Evolutionary conservation across 208 protist species (phyloP).

Genomic region (Strigomonas culicis): DNA sequence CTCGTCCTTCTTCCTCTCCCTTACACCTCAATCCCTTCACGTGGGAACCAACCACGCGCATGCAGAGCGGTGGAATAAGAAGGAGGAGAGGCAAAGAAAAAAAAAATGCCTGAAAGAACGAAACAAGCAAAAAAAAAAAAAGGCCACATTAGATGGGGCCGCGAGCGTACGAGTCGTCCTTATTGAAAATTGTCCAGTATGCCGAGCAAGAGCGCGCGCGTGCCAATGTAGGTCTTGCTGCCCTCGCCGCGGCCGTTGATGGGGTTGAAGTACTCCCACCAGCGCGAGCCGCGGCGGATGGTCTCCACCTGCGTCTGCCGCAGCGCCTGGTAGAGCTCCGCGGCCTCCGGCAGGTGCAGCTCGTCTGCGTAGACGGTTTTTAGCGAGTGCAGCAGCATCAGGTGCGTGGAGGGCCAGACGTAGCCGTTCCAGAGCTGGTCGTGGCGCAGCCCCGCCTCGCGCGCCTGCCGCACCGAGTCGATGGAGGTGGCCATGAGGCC

Average conservation of each 20-base stretch:
- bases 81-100: conserved; percentile 4
- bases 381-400: conserved; percentile 56
- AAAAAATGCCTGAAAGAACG: conserved; percentile 4
- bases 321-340: conserved; percentile 31
- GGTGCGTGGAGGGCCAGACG: conserved; percentile 64
- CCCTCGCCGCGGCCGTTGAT: conserved; percentile 61
- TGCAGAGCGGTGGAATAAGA: neutral
- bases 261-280: conserved; percentile 74
- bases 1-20: neutral
- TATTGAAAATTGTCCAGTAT: conserved; percentile 57
- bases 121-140: too few species aligned
- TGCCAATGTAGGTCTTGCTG: conserved; percentile 73
- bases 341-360: conserved; percentile 1
- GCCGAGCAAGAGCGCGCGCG: conserved; percentile 43
- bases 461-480: conserved; percentile 46
- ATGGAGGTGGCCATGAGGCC: conserved; percentile 78
- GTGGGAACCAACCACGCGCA: neutral
- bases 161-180: neutral
- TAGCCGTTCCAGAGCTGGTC: conserved; percentile 69
- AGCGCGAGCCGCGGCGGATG: conserved; percentile 35
- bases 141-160: too few species aligned
- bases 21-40: neutral
- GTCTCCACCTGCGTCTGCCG: conserved; percentile 35
- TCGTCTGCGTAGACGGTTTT: conserved; percentile 46
- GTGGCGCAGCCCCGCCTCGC: conserved; percentile 45